Percentiles rank a stretch among this genome's conserved stretches.
phyloP scores from a whole-genome alignment of 805 yeast species.

The Spathaspora girioi region DNA sequence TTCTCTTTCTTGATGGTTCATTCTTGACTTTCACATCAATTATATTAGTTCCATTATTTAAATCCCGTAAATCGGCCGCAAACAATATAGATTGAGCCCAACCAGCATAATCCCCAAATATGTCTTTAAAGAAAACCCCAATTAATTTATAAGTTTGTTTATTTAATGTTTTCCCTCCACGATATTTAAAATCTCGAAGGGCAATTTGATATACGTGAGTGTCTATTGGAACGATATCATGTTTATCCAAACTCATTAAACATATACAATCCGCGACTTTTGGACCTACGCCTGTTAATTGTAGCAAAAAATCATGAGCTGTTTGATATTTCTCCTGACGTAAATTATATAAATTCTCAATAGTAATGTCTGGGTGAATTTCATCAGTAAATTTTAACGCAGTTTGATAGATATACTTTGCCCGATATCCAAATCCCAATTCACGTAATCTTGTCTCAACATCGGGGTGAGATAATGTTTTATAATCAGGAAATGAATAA shows the following conservation, averaged over 20 bases:
- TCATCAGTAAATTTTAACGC: conserved; percentile 53
- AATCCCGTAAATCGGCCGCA: conserved; percentile 74
- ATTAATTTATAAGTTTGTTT: conserved; percentile 53
- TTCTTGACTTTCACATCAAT: background rate
- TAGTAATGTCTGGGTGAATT: conserved; percentile 27
- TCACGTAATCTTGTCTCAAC: conserved; percentile 43
- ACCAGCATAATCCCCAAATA: conserved; percentile 93
- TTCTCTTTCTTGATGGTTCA: background rate
- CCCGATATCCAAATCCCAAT: conserved; percentile 84
- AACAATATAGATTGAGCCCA: conserved; percentile 98
- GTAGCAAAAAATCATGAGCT: conserved; percentile 57
- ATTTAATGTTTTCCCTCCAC: conserved; percentile 46
- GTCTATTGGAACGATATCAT: conserved; percentile 89
- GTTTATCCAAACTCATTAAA: conserved; percentile 83
- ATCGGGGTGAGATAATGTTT: conserved; percentile 32
- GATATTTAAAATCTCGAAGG: conserved; percentile 68
- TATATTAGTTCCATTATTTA: conserved; percentile 59
- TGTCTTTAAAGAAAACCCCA: conserved; percentile 51
- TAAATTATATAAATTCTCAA: conserved; percentile 38
- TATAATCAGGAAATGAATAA: conserved; percentile 74
- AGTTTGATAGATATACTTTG: conserved; percentile 79
- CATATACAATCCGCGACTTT: conserved; percentile 97
- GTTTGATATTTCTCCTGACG: conserved; percentile 45
- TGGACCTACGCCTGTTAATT: conserved; percentile 89
- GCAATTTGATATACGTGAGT: conserved; percentile 94